Evolutionary conservation across 2,329 filamentous ascomycete species (phyloP), one percentile per base, ranked within the genome.

Genomic region (Trichoderma arundinaceum): DNA sequence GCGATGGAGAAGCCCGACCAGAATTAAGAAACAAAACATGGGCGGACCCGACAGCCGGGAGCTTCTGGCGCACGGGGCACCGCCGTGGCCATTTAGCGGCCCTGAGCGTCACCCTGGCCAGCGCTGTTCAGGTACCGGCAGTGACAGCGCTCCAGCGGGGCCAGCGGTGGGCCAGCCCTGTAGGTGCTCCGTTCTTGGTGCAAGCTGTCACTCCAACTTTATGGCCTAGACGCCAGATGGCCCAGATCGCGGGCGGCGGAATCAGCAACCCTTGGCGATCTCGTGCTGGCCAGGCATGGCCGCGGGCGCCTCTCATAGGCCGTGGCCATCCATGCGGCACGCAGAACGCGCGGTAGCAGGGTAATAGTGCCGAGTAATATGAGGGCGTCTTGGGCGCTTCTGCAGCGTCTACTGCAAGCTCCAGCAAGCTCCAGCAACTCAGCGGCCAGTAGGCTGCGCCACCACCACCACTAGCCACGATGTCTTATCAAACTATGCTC

Each of bases 121-220:
- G 58, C 59, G 48, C 59, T 53, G 38, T 28, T 35, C 59, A 62
- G 59, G 59, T 44, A 62, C 57, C 57, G 57, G 57, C 44, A 60
- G 57, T 44, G 60, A 51, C 48, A 51, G 39, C n/a, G 46, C 41
- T 54, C n/a, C 60, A 53, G 60, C 60, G 60, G 60, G 60, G 60
- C 60, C 17, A 53, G 48, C 59, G n/a, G 60, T 63, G 60, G 60
- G 60, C 60, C 60, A 60, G 57, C 57, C 52, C 52, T 60, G 60
- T 46, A 53, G 33, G 48, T 41, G 17, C 41, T 33, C 43, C 28
- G 44, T 43, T 10, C 56, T 57, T 44, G 53, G 38, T 28, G 53
- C 53, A 44, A 53, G 60, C 49, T 54, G 60, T 63, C 60, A 53
- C n/a, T 63, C n/a, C 35, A 22, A 9, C 19, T 54, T 19, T 38